These are phyloP conservation scores for Vickermania ingenoplastis DNA, from an alignment of 208 protist species.

Conservation along the genomic window DNA sequence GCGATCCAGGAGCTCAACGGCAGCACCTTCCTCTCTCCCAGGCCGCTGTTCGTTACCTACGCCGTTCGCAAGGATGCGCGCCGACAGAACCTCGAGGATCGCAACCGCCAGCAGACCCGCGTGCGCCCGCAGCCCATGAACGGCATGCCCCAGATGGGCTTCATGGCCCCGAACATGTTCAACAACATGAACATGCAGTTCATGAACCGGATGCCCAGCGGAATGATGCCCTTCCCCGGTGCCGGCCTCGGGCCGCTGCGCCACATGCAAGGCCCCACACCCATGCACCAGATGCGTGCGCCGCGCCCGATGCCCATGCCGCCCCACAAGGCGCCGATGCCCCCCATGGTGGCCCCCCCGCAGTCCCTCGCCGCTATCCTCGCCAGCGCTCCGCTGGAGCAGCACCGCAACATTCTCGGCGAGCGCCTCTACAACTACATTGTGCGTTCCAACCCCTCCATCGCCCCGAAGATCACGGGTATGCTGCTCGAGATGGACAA, in stretches of 20 bases:
- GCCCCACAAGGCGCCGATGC: conserved; percentile 58
- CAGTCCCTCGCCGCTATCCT: conserved; percentile 68
- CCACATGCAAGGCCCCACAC: conserved; percentile 37
- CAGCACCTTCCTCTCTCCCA: conserved; percentile 89
- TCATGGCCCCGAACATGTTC: conserved; percentile 54
- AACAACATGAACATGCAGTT: conserved; percentile 60
- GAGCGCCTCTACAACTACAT: conserved; percentile 96
- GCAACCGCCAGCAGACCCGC: conserved; percentile 67
- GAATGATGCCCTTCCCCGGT: conserved; percentile 62
- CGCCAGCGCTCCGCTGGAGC: conserved; percentile 55
- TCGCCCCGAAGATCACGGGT: conserved; percentile 97
- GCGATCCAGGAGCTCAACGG: conserved; percentile 96
- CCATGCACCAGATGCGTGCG: conserved; percentile 73
- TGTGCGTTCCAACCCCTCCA: conserved; percentile 65
- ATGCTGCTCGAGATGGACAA: conserved; percentile 99
- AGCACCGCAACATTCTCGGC: conserved; percentile 94
- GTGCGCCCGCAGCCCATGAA: conserved; percentile 52
- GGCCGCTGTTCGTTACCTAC: conserved; percentile 97
- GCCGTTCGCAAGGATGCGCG: conserved; percentile 96
- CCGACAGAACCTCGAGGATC: conserved; percentile 90
- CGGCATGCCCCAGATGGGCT: conserved; percentile 44
- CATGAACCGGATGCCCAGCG: conserved; percentile 68
- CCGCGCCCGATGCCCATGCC: conserved; percentile 6
- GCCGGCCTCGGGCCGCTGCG: conserved; percentile 12
- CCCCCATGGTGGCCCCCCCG: conserved; percentile 43